Evolutionary conservation across 2,329 filamentous ascomycete genomes (phyloP), one percentile per base, ranked within the genome.

Genomic region (Diplodia sapinea): DNA sequence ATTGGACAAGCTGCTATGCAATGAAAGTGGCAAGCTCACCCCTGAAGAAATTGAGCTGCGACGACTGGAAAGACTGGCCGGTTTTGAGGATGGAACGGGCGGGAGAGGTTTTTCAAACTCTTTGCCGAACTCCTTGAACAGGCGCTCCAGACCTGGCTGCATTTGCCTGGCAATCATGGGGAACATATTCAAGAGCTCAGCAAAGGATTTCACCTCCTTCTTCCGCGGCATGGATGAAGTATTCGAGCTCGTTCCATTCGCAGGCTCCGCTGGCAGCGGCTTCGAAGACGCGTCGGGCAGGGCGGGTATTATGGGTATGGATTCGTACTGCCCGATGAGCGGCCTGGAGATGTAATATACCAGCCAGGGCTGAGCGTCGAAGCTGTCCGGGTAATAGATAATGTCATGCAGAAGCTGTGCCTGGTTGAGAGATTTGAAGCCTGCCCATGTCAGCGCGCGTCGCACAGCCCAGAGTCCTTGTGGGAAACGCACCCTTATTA

Each of bases 111-210:
- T 93, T 71, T 96, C 92, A 71, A 97, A 90, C 66, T 94, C 91
- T 54, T 88, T 88, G 6, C 88, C 90, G 77, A 99, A 98, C 73
- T 98, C 94, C 69, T 90, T 89, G 75, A 98, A 97, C 31, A 98
- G 82, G 74, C 89, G 90, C 74, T 99, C 94, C 40, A 99, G 80
- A 0, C 95, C 95, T 1, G 90, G 87, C 73, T 97, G 93, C 93
- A 99, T 97, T 79, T 99, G 95, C 69, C 92, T 87, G 29, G 94
- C 93, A 73, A 99, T 98, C 87, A 96, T 91, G 1, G 95, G 95
- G 72, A 98, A 99, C 73, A 93, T 89, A 72, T 92, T 91, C 51
- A 99, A 84, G 15, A 99, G 85, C 71, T 98, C 95, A 69, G 91
- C 89, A 76, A 99, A 99, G 40, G 87, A 92, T 79, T 89, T 93